These are phyloP conservation scores for Cordyceps cateniannulata DNA, from an alignment of 2,329 filamentous ascomycete genomes.

Conservation along the genomic window DNA sequence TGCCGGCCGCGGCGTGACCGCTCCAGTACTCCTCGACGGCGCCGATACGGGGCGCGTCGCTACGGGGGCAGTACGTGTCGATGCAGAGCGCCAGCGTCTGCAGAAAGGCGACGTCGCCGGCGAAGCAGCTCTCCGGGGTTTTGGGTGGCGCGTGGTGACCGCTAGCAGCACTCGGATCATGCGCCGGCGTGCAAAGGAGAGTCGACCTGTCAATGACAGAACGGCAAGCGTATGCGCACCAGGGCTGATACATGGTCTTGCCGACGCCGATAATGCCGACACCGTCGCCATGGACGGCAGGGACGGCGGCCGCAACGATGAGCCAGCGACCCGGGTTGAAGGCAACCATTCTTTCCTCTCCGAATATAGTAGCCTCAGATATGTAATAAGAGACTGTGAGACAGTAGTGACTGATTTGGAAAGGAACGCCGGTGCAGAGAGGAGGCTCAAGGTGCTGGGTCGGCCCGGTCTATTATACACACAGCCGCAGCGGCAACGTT, in stretches of 20 bases:
- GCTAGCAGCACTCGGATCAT: constrained; percentile 18
- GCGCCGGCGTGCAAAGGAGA: constrained; percentile 25
- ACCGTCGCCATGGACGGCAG: constrained; percentile 15
- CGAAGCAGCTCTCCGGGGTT: constrained; percentile 24
- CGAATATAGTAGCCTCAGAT: too few relatives aligned
- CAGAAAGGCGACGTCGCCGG: constrained; percentile 23
- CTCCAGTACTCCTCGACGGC: constrained; percentile 24
- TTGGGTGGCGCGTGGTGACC: constrained; percentile 18
- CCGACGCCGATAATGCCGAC: constrained; percentile 29
- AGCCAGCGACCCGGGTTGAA: background rate
- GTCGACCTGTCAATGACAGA: constrained; percentile 20
- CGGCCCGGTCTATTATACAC: background rate
- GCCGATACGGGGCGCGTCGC: constrained; percentile 16
- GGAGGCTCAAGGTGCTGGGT: background rate
- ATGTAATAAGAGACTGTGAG: background rate
- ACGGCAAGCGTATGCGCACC: constrained; percentile 30
- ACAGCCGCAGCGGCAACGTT: background rate
- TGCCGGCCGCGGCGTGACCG: constrained; percentile 23
- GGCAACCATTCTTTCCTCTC: background rate
- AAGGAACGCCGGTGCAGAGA: background rate
- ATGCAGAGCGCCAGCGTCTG: constrained; percentile 29
- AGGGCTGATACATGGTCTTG: constrained; percentile 29
- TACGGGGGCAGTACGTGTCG: constrained; percentile 23
- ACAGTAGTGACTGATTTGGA: background rate
- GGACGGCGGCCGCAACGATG: background rate